Conservation (phyloP, 129 eudicot species). For the Pseudognaphalium luteoalbum region DNA sequence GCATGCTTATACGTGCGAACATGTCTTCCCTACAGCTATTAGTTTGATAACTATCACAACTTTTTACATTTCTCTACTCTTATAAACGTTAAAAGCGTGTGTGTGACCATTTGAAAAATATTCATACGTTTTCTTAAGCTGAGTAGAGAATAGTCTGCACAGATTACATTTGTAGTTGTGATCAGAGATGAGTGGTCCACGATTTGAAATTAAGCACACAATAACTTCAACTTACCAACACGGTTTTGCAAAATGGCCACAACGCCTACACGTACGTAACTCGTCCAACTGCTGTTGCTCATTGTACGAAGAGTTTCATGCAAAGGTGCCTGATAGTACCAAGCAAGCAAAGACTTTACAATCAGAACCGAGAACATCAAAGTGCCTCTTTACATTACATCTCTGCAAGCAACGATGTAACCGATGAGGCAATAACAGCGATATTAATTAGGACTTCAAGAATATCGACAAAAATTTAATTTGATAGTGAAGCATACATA, state of each 20-base stretch:
- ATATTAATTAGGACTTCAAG: not conserved
- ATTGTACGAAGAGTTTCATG: constrained; percentile 48
- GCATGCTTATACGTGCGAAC: not conserved
- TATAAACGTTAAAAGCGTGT: not conserved
- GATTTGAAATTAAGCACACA: constrained; percentile 6
- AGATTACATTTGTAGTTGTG: not conserved
- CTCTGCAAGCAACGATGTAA: constrained; percentile 12
- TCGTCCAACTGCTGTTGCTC: constrained; percentile 54
- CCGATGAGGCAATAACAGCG: constrained; percentile 12
- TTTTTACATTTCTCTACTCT: not conserved
- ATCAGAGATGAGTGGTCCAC: not conserved
- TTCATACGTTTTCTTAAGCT: no score
- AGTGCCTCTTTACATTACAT: constrained; percentile 12
- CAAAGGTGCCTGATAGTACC: constrained; percentile 56
- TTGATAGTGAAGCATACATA: constrained; percentile 34
- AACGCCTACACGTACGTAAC: constrained; percentile 65
- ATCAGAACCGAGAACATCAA: constrained; percentile 4
- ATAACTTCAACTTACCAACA: constrained; percentile 52
- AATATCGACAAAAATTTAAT: not conserved
- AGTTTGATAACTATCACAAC: not conserved
- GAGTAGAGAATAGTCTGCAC: not conserved
- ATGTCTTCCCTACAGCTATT: not conserved
- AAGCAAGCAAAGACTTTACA: constrained; percentile 15
- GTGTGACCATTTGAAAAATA: not conserved
- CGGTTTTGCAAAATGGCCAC: constrained; percentile 81